Evolutionary conservation across 768 basidiomycete species (phyloP).

Genomic region (Mycena metata): DNA sequence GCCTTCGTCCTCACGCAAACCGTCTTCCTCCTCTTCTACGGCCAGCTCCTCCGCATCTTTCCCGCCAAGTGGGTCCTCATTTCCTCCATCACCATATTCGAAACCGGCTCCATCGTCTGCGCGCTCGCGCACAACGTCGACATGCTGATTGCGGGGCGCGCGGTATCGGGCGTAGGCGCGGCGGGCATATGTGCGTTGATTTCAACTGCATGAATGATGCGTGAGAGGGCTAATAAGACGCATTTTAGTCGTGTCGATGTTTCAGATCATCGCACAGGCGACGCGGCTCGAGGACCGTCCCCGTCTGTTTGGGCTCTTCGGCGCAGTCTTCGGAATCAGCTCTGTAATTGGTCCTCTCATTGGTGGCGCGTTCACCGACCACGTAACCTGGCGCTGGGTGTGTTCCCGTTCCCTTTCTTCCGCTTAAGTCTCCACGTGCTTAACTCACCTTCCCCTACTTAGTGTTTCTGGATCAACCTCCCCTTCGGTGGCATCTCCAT

Average conservation of each 20-base stretch:
- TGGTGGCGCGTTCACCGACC: too few relatives aligned
- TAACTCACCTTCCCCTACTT: background rate
- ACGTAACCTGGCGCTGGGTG: too few relatives aligned
- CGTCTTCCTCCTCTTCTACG: conserved; percentile 32
- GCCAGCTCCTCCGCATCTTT: conserved; percentile 21
- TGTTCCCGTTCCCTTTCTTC: too few relatives aligned
- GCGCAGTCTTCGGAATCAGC: too few relatives aligned
- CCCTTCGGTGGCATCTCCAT: conserved; percentile 33
- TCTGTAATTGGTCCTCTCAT: too few relatives aligned
- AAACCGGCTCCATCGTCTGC: conserved; percentile 57
- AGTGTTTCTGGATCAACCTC: conserved; percentile 33
- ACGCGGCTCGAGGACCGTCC: too few relatives aligned
- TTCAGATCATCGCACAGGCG: too few relatives aligned
- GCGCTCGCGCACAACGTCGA: conserved; percentile 47
- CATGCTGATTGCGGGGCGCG: background rate
- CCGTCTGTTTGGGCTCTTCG: too few relatives aligned
- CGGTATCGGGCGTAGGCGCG: conserved; percentile 2
- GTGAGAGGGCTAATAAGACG: too few relatives aligned
- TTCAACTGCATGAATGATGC: too few relatives aligned
- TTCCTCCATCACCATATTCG: conserved; percentile 48
- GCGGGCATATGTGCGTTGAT: conserved; percentile 15
- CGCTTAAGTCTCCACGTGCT: background rate
- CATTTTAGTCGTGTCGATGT: too few relatives aligned
- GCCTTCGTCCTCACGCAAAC: conserved; percentile 42
- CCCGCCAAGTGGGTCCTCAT: conserved; percentile 36